Conservation (phyloP, 2,329 filamentous ascomycete genomes). For the Thelonectria rubi region DNA sequence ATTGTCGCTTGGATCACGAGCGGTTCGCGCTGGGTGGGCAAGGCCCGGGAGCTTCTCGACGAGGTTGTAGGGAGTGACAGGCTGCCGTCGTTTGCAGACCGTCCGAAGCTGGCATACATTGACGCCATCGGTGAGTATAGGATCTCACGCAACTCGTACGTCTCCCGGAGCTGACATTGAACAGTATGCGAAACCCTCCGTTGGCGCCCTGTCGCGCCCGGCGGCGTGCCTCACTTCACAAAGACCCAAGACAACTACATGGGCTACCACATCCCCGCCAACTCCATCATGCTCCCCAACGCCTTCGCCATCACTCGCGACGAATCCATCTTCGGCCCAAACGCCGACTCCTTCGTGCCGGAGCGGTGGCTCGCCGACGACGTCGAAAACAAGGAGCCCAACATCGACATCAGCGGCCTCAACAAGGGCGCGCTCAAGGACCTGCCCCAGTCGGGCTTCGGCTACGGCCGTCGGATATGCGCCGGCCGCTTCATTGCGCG, state of each 20-base stretch:
- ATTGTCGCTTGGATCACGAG: slow-evolving; percentile 44
- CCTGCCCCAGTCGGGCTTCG: slow-evolving; percentile 53
- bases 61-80: slow-evolving; percentile 51
- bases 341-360: slow-evolving; percentile 44
- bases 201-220: slow-evolving; percentile 53
- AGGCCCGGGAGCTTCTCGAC: slow-evolving; percentile 54
- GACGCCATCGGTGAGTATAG: slow-evolving; percentile 48
- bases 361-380: slow-evolving; percentile 45
- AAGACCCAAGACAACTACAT: slow-evolving; percentile 48
- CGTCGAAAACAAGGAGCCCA: slow-evolving; percentile 10
- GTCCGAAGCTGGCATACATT: slow-evolving; percentile 52
- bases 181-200: slow-evolving; percentile 50
- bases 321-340: slow-evolving; percentile 51
- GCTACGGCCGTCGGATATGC: slow-evolving; percentile 57
- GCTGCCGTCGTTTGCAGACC: slow-evolving; percentile 51
- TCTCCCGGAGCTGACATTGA: neutral
- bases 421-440: slow-evolving; percentile 34
- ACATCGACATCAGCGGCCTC: slow-evolving; percentile 20
- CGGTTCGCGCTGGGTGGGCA: slow-evolving; percentile 37
- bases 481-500: slow-evolving; percentile 58
- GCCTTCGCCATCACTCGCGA: slow-evolving; percentile 51
- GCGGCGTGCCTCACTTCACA: slow-evolving; percentile 52
- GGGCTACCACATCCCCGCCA: slow-evolving; percentile 54
- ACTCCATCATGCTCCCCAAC: slow-evolving; percentile 55
- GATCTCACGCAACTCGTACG: neutral